Evolutionary conservation across 352 stramenopile genomes (phyloP), one percentile per base, ranked within the genome.

Genomic region (Pythium guiyangense): DNA sequence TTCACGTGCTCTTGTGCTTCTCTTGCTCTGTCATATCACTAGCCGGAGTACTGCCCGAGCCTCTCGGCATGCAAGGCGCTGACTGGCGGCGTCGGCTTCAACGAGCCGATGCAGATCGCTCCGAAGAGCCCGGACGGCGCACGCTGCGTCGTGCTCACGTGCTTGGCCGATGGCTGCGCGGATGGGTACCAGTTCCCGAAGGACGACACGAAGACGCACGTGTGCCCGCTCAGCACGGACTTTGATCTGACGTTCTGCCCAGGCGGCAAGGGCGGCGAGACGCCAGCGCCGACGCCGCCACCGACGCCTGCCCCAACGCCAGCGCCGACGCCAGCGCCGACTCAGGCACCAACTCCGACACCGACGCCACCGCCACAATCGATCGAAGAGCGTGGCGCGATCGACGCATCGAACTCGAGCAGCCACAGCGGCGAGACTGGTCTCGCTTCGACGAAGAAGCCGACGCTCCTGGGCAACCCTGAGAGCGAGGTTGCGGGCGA

Each of bases 111-210:
- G 74, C 70, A 73, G 67, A 87, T 91, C 57, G 58, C 68, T 8
- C 73, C 78, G 2, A 66, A 58, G 48, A 49, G 66, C n/a, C 63
- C 67, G 9, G 60, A 77, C 39, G 60, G 62, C 37, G 52, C 44
- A 3, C 74, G 72, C 54, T 91, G 76, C 52, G 47, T 65, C 12
- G 54, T 66, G 40, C 71, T 86, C 52, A 80, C 68, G 27, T 88
- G 78, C 54, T 65, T 77, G 61, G 52, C 52, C n/a, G 72, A 86
- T 42, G 74, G 69, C 14, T 91, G 81, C 47, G 22, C 43, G 18
- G 81, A 91, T 46, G 81, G 71, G 27, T 89, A 91, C 67, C 72
- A 86, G 54, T 87, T 68, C 60, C 81, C 81, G 5, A 75, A 73
- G 53, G 78, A 91, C 52, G 75, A 88, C 67, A 77, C 45, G 49